Percentiles rank a stretch among this genome's conserved stretches.
Evolutionary conservation across 2,329 filamentous ascomycete genomes (phyloP).

Genomic region (Cordyceps militaris): DNA sequence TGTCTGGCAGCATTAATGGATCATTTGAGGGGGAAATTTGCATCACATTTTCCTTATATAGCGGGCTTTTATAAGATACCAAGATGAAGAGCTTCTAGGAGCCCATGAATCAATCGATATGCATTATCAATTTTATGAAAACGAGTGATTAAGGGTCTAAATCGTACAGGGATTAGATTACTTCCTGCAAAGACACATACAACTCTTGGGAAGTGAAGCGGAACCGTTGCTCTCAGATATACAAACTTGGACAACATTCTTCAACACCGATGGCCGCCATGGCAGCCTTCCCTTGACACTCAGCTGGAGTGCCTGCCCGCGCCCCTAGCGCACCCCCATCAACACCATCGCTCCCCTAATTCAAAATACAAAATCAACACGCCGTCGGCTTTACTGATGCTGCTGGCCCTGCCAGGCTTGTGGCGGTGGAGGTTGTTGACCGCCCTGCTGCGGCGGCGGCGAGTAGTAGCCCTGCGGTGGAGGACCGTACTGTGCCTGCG

Average conservation of each 20-base stretch:
- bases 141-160: not conserved
- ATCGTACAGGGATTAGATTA: too few species aligned
- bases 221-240: not conserved
- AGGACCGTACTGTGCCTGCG: not conserved
- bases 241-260: not conserved
- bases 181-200: too few species aligned
- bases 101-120: not conserved
- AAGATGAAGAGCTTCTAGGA: not conserved
- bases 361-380: not conserved
- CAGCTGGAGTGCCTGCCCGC: not conserved
- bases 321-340: not conserved
- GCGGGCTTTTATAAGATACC: constrained; percentile 5
- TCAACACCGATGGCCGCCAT: not conserved
- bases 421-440: not conserved
- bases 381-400: constrained; percentile 10
- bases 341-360: not conserved
- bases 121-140: not conserved
- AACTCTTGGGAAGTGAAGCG: too few species aligned
- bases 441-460: constrained; percentile 11
- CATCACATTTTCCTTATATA: not conserved
- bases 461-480: constrained; percentile 3
- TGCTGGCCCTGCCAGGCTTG: constrained; percentile 7
- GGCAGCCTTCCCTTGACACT: not conserved
- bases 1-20: not conserved
- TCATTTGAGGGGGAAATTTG: not conserved